Base-by-base conservation (phyloP, 2,329 filamentous ascomycete species). In the Trichophyton schoenleinii region DNA sequence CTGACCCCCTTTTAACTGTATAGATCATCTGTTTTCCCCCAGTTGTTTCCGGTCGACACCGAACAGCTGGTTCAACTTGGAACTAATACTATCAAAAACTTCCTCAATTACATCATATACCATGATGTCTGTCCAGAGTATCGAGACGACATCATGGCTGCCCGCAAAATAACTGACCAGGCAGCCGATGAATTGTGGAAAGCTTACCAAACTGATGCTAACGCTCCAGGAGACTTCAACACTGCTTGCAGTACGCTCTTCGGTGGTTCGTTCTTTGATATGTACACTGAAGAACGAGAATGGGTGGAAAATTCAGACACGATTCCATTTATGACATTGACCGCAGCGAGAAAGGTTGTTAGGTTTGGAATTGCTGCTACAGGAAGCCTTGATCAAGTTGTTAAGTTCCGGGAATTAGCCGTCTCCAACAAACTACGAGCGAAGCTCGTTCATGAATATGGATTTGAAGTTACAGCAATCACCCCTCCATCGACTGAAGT, bases 71-170 rank as follows among this genome's bases (percentile, higher is more conserved):
- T 91, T 64, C 74, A 80, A n/a, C 73, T 80, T 5, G 84, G 84
- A 2, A 83, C 86, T 20, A 80, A 81, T 38, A 83, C 95, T 0
- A 79, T 96, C 46, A 83, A 84, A 63, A 95, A 94, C 70, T 97
- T 97, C 70, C 83, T 96, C 65, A 88, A 89, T 65, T 99, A 96
- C 66, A 78, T 97, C 0, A 78, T 91, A 8, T 83, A 87, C 63
- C 91, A 97, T 69, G 82, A 88, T 42, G 92, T 95, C 15, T 96
- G 91, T 68, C 87, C 88, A 0, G 94, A 97, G 71, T 88, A 91
- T 69, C 78, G 74, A 0, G 76, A 80, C 0, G 82, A 92, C 64
- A 79, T 97, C 62, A 74, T 82, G 15, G 76, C 79, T 0, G 90
- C 91, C 0, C 77, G 87, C 6, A 71, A 71, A 0, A 71, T 92